Base-by-base conservation (phyloP, 805 yeast species). In the Yarrowia sp. region DNA sequence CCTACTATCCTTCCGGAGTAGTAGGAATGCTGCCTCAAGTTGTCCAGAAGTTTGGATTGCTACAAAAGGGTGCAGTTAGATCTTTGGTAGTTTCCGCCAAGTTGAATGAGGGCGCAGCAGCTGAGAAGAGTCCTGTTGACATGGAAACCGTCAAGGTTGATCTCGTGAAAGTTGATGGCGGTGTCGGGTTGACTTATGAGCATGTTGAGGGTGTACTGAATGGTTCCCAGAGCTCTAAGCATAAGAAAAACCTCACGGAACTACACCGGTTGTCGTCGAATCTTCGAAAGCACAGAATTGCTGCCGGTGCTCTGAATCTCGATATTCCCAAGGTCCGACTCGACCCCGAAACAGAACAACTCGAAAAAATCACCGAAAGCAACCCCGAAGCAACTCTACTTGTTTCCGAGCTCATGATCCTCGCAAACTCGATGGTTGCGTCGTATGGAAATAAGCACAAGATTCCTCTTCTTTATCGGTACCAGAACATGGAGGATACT, bases 391-490 rank as follows among this genome's bases (percentile, higher is more conserved):
- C 97, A 0, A 86, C 85, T 46, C 73, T 80, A 1, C 79, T 94
- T 33, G 98, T 94, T 1, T 83, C 94, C 0, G 96, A 94, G 74
- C 76, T 90, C 60, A 94, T 94, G 99, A 83, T 93, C 30, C 78
- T 85, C 53, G 92, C 95, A 0, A 92, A 92, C 74, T 78, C 82
- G n/a, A 77, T 72, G 4, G 74, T 73, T 0, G 80, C 78, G 0
- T 52, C 38, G 14, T 77, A 67, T 56, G 72, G 76, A 12, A 15
- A 17, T 7, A 47, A 68, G 30, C 49, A 72, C 34, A 40, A 66
- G 0, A 70, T 79, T 14, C 77, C 80, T 1, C 67, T 68, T 10
- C 50, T 75, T 4, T 77, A 71, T 55, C 74, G 79, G 9, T 50
- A 66, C 46, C 77, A 76, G 56, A 33, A 39, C 15, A 38, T 74